Conservation (phyloP, 148 eudicot genomes). For the Dianthus caryophyllus region DNA sequence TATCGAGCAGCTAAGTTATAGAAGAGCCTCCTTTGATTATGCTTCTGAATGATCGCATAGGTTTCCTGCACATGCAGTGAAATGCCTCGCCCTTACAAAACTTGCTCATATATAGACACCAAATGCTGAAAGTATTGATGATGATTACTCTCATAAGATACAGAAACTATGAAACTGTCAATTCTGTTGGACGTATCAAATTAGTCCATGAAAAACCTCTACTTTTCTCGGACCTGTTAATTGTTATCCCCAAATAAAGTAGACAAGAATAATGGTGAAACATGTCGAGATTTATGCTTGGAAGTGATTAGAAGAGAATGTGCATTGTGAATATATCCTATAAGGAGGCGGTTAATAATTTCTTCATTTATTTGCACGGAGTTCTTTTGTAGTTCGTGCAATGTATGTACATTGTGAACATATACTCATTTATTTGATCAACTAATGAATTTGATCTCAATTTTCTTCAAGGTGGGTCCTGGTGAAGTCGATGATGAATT, state of each 20-base stretch:
- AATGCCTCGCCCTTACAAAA: not conserved
- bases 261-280: not conserved
- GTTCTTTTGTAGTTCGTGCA: not conserved
- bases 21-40: not conserved
- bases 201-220: not conserved
- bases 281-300: not conserved
- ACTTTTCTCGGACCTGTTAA: not conserved
- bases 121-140: too few relatives aligned
- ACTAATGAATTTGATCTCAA: not conserved
- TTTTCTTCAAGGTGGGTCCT: slow-evolving; percentile 68
- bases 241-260: not conserved
- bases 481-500: slow-evolving; percentile 96
- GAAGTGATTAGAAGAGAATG: not conserved
- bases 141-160: too few relatives aligned
- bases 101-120: too few relatives aligned
- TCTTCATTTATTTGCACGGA: not conserved
- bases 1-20: too few relatives aligned
- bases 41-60: not conserved
- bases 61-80: not conserved
- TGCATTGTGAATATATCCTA: too few relatives aligned
- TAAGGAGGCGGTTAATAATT: too few relatives aligned
- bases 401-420: not conserved
- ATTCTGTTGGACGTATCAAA: not conserved
- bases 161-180: too few relatives aligned
- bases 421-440: not conserved